Base-by-base conservation (phyloP, 495 filamentous ascomycete species). In the Jackrogersella minutella region DNA sequence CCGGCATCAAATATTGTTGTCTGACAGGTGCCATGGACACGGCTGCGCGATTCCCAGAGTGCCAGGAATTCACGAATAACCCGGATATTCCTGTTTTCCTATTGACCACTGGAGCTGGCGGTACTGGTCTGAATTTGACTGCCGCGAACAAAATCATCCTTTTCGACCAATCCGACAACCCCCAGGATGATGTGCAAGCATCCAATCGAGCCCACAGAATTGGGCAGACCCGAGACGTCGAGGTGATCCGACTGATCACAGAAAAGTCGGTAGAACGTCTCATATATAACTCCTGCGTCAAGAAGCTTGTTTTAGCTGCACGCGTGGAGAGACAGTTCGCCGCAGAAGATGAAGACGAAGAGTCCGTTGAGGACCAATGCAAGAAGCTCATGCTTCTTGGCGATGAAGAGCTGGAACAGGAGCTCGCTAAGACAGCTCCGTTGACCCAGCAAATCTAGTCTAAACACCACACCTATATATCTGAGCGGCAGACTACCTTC, bases 91-190 rank as follows among this genome's bases (percentile, higher is more conserved):
- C 92, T 0, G 93, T 94, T 2, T 99, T 99, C 77, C 83, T 99
- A 31, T 84, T 99, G 0, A 94, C 91, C 0, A 99, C 95, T 5
- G 94, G 91, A 61, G 93, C 95, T 7, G 95, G 95, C 16, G 95
- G 95, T 33, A 92, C 93, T 2, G 95, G 95, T 13, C 96, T 99
- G 78, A 99, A 99, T 77, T 76, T 99, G 30, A 92, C 92, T 10
- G 91, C 88, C 39, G 96, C 95, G 2, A 98, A 98, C 79, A 97
- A 97, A 80, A 93, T 99, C 62, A 86, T 99, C 74, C 94, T 99
- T 71, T 97, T 98, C 72, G 95, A 99, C 76, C 91, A 90, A 51
- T 89, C 86, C 26, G 97, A 98, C 77, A 99, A 99, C 69, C 95
- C 95, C 0, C 95, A 99, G 74, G 93, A 97, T 58, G 95, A 99